Base-by-base conservation (phyloP, 2,329 filamentous ascomycete genomes). In the Penicillium frequentans region DNA sequence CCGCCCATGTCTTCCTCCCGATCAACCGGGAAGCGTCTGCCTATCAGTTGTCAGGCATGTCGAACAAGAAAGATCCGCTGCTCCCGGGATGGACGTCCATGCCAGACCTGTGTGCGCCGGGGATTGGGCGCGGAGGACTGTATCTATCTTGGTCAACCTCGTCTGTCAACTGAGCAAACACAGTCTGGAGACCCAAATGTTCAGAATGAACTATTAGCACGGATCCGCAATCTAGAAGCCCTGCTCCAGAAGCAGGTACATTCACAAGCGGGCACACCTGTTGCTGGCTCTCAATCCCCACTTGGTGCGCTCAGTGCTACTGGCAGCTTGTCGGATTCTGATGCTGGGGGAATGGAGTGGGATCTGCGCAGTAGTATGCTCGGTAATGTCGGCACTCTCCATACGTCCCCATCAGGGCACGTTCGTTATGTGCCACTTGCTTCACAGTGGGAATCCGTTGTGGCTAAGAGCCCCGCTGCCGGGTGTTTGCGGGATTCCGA, bases 21-120 rank as follows among this genome's bases (percentile, higher is more conserved):
- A 13, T 64, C 69, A 23, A 57, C 65, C 8, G 69, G 70, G 44
- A 75, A 73, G 55, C 69, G 73, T 10, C 65, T 75, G 24, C 75
- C 75, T 11, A 71, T 77, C 42, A 75, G 71, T 53, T 77, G 75
- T 43, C 73, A 77, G 56, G 73, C 75, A 37, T 77, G 75, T 58
- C 70, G 75, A 46, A 70, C 68, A 11, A 64, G 75, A 47, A 77
- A 77, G 53, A 77, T 77, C 43, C 68, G 70, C 26, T 77, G 75
- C 57, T 69, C 72, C 24, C 74, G 75, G 24, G 72, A 75, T 58
- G 67, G 67, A n/a, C 66, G 68, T 14, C 74, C 74, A 23, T 77
- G 75, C 45, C 69, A 75, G 42, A 75, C 73, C 3, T 77, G 75
- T 62, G 66, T 74, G 10, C 69, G 71, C 16, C 70, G 75, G 24